A percentile compares a stretch with the other conserved stretches of the same genome.
These are phyloP conservation scores for Solanum tarapatanum DNA, from an alignment of 257 asterid genomes.

Conservation along the genomic window DNA sequence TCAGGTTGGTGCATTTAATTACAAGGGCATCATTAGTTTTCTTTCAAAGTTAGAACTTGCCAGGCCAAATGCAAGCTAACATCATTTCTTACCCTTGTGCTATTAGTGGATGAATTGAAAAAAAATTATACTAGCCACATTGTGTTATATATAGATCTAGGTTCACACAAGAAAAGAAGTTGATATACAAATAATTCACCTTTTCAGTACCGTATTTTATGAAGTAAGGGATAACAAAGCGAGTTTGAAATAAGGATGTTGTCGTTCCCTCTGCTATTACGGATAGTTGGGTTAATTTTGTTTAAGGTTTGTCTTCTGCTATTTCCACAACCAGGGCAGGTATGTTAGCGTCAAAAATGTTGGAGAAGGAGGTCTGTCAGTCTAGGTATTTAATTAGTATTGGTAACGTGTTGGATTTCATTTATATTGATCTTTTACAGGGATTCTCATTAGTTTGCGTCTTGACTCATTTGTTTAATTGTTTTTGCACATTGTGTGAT, in stretches of 20 bases:
- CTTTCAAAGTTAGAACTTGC: no score
- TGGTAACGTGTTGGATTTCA: not conserved
- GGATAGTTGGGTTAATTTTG: not conserved
- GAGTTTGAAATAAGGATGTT: not conserved
- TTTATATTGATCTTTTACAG: not conserved
- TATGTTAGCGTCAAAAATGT: conserved; percentile 58
- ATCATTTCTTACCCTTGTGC: no score
- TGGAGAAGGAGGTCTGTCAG: conserved; percentile 61
- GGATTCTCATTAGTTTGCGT: not conserved
- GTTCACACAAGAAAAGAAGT: no score
- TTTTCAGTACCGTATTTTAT: no score
- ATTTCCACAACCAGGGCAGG: conserved; percentile 56
- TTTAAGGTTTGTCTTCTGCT: not conserved
- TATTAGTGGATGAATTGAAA: no score
- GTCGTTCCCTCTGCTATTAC: not conserved
- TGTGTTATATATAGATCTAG: no score
- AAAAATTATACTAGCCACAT: no score
- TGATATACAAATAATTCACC: no score
- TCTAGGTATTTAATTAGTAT: conserved; percentile 9
- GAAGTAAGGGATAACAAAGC: no score
- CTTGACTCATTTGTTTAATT: not conserved
- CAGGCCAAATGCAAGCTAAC: no score
- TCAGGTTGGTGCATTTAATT: no score
- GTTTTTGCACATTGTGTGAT: not conserved
- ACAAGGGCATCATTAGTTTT: no score